These are phyloP conservation scores for Megacollybia marginata DNA, from an alignment of 768 basidiomycete species.

Conservation along the genomic window DNA sequence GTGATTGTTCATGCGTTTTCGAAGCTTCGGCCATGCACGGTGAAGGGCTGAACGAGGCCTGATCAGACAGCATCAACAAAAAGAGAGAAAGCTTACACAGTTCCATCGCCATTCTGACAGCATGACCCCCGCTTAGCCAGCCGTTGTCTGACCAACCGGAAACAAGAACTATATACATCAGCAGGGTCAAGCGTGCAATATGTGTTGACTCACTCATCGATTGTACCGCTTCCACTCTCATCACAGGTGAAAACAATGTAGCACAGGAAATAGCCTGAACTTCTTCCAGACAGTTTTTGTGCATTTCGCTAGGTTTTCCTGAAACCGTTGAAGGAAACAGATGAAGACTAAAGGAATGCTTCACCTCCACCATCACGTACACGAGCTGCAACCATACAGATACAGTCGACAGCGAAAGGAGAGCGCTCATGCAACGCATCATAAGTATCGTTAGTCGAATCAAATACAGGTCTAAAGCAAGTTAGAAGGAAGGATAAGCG, in stretches of 20 bases:
- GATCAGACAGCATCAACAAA: background rate
- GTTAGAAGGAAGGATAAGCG: conserved; percentile 10
- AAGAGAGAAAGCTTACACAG: conserved; percentile 48
- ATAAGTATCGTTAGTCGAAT: conserved; percentile 75
- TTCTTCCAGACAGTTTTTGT: conserved; percentile 70
- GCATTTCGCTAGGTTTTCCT: conserved; percentile 72
- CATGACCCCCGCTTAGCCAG: conserved; percentile 93
- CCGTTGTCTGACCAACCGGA: conserved; percentile 95
- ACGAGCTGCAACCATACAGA: conserved; percentile 89
- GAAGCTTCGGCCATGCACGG: conserved; percentile 81
- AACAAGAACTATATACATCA: conserved; percentile 55
- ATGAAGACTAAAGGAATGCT: conserved; percentile 9
- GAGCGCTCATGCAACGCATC: conserved; percentile 82
- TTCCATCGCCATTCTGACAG: conserved; percentile 96
- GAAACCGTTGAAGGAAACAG: conserved; percentile 6
- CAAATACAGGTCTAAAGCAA: conserved; percentile 64
- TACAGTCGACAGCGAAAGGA: conserved; percentile 87
- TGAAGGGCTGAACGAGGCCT: conserved; percentile 58
- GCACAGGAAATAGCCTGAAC: conserved; percentile 81
- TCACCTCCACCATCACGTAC: conserved; percentile 86
- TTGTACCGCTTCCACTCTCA: conserved; percentile 82
- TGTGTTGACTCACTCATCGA: conserved; percentile 69
- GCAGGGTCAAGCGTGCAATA: background rate
- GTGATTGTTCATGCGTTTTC: conserved; percentile 68
- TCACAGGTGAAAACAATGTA: conserved; percentile 82